Percentiles rank a stretch among this genome's conserved stretches.
Evolutionary conservation across 306 rosid species (phyloP).

Genomic region (Elaeagnus macrophylla): DNA sequence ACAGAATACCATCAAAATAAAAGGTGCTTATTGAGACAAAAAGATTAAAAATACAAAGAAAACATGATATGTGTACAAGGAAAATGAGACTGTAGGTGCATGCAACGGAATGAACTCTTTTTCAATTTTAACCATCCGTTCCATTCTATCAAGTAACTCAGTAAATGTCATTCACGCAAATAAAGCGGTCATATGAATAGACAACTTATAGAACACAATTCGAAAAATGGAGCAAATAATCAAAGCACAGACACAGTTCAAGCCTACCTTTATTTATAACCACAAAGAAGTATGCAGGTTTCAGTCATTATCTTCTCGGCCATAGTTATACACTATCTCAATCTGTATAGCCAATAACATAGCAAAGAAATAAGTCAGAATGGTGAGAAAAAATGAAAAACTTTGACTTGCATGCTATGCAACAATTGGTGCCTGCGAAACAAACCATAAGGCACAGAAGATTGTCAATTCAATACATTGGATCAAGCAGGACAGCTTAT

Average conservation of each 20-base stretch:
- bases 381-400: conserved; percentile 15
- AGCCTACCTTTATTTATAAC: conserved; percentile 49
- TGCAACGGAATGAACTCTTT: too few relatives aligned
- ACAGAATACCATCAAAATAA: background rate
- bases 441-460: too few relatives aligned
- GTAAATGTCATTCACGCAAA: too few relatives aligned
- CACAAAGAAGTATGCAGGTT: conserved; percentile 19
- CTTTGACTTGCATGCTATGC: background rate
- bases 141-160: too few relatives aligned
- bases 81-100: background rate
- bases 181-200: background rate
- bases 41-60: background rate
- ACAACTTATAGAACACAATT: conserved; percentile 6
- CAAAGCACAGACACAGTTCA: conserved; percentile 9
- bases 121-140: too few relatives aligned
- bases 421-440: background rate
- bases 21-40: background rate
- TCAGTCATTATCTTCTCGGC: conserved; percentile 72
- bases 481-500: too few relatives aligned
- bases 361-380: conserved; percentile 18
- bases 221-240: background rate
- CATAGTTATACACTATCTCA: conserved; percentile 78
- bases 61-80: background rate
- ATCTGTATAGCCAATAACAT: conserved; percentile 40
- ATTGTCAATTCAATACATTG: too few relatives aligned